A percentile compares a stretch with the other conserved stretches of the same genome.
phyloP scores from a whole-genome alignment of 768 basidiomycete species.

The Tricholoma furcatifolium region DNA sequence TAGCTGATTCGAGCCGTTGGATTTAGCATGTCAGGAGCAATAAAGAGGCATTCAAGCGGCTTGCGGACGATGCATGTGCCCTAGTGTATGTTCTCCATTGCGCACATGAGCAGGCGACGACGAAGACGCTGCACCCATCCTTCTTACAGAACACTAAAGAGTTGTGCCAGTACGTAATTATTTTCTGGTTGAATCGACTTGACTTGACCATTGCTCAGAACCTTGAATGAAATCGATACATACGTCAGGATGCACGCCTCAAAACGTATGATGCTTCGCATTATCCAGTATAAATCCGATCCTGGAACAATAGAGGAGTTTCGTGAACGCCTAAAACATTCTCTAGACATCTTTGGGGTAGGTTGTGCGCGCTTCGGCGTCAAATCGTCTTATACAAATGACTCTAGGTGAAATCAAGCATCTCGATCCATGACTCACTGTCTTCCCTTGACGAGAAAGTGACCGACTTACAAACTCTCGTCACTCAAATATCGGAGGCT shows the following conservation, averaged over 20 bases:
- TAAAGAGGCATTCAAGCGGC: constrained; percentile 8
- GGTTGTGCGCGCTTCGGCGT: background rate
- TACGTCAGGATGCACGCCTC: background rate
- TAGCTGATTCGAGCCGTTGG: background rate
- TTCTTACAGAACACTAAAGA: constrained; percentile 3
- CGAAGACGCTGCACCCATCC: background rate
- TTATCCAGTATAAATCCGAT: constrained; percentile 6
- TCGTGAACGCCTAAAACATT: constrained; percentile 7
- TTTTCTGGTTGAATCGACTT: background rate
- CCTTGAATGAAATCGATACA: constrained; percentile 1
- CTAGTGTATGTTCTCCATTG: constrained; percentile 9
- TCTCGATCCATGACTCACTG: constrained; percentile 7
- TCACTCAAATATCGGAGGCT: too few relatives aligned
- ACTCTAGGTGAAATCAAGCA: constrained; percentile 4
- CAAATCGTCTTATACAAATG: too few relatives aligned
- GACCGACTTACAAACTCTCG: background rate
- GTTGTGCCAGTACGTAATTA: background rate
- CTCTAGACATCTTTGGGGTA: constrained; percentile 8
- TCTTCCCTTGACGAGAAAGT: background rate
- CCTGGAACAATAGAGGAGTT: constrained; percentile 8
- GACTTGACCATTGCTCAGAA: background rate
- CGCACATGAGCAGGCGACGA: background rate
- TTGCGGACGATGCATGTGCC: constrained; percentile 10
- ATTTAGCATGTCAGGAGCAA: constrained; percentile 8
- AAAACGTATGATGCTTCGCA: background rate